These are phyloP conservation scores for Neurospora sp. DNA, from an alignment of 2,329 filamentous ascomycete species.

Conservation along the genomic window DNA sequence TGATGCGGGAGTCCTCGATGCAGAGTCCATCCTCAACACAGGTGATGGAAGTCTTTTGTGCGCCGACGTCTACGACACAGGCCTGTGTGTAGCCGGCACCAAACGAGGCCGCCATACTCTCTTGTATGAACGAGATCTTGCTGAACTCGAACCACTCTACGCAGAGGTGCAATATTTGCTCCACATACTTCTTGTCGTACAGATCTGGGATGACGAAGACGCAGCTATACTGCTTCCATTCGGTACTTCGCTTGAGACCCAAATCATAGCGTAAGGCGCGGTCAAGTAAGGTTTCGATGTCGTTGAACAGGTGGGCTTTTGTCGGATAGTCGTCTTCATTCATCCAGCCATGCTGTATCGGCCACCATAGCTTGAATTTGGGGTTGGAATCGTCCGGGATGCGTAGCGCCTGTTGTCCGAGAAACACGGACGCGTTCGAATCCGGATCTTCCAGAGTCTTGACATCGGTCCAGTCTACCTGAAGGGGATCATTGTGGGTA, in stretches of 20 bases:
- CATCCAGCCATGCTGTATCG: constrained; percentile 73
- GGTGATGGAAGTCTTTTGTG: constrained; percentile 93
- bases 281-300: constrained; percentile 79
- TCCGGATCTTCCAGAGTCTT: constrained; percentile 55
- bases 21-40: constrained; percentile 96
- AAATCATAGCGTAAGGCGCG: constrained; percentile 80
- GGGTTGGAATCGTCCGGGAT: constrained; percentile 84
- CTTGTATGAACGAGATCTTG: constrained; percentile 87
- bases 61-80: constrained; percentile 92
- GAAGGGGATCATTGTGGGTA: constrained; percentile 87
- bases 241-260: constrained; percentile 63
- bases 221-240: constrained; percentile 86
- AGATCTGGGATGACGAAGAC: constrained; percentile 96
- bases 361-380: constrained; percentile 89
- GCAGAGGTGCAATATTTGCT: constrained; percentile 71
- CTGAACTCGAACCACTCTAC: constrained; percentile 86
- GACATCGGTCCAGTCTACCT: constrained; percentile 92
- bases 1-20: constrained; percentile 87
- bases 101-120: constrained; percentile 89
- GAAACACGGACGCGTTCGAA: constrained; percentile 53
- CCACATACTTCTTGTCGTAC: constrained; percentile 90
- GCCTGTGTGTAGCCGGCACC: constrained; percentile 89
- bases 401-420: constrained; percentile 71
- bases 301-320: constrained; percentile 71
- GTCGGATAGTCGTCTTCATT: constrained; percentile 83